These are phyloP conservation scores for Candida krabiensis DNA, from an alignment of 805 yeast species.

Conservation along the genomic window DNA sequence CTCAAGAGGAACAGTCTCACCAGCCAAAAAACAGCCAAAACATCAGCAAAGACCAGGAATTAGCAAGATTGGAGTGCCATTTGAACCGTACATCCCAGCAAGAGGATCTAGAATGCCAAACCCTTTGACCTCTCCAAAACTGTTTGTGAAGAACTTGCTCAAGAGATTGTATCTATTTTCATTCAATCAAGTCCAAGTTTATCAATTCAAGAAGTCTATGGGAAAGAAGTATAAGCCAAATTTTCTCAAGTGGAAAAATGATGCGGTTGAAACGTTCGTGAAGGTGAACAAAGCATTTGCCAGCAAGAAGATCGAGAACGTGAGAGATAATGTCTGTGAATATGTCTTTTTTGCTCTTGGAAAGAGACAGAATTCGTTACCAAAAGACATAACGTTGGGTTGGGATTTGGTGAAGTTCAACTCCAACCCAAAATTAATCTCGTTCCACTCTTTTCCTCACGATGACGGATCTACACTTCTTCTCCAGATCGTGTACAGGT, in stretches of 20 bases:
- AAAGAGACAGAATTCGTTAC: constrained; percentile 53
- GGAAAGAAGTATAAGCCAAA: constrained; percentile 53
- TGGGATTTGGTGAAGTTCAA: constrained; percentile 80
- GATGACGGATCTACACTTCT: constrained; percentile 37
- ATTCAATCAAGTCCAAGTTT: constrained; percentile 58
- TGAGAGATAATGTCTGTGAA: constrained; percentile 49
- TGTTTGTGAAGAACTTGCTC: constrained; percentile 45
- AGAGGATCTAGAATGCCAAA: constrained; percentile 45
- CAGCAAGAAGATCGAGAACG: constrained; percentile 45
- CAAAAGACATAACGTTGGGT: constrained; percentile 56
- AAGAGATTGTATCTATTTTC: constrained; percentile 69
- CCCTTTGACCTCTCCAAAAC: constrained; percentile 37
- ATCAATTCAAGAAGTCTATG: constrained; percentile 39
- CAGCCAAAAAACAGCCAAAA: constrained; percentile 15
- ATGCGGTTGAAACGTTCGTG: constrained; percentile 74
- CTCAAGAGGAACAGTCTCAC: constrained; percentile 7
- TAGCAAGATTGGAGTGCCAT: constrained; percentile 36
- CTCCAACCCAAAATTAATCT: constrained; percentile 67
- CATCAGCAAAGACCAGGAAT: constrained; percentile 31
- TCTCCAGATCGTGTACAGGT: constrained; percentile 57
- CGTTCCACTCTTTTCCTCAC: constrained; percentile 56
- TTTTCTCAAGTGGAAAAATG: constrained; percentile 79
- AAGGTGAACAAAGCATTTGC: constrained; percentile 85
- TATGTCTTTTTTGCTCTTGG: constrained; percentile 63
- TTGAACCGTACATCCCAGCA: constrained; percentile 50